A percentile compares a stretch with the other conserved stretches of the same genome.
Evolutionary conservation across 164 flowering plant species (phyloP).

Genomic region (Macadamia tetraphylla): DNA sequence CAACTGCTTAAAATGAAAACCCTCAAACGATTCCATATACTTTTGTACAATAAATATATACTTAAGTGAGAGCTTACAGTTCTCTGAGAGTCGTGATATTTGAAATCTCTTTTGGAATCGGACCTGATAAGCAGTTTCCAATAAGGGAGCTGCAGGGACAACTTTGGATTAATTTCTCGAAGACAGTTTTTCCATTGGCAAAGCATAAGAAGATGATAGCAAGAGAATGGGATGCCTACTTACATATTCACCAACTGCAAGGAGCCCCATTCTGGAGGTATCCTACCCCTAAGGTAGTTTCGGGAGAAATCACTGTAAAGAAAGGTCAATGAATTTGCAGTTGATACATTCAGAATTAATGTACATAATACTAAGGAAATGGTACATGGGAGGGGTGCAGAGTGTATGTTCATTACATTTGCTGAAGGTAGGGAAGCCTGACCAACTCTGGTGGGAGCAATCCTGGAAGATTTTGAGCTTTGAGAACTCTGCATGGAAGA

Average conservation of each 20-base stretch:
- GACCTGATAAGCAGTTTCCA: constrained; percentile 51
- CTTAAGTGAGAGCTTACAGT: constrained; percentile 23
- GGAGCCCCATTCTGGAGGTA: constrained; percentile 69
- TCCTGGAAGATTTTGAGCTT: constrained; percentile 55
- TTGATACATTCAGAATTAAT: neutral
- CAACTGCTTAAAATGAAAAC: neutral
- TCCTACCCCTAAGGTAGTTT: constrained; percentile 66
- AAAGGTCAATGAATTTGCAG: neutral
- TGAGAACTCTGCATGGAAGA: constrained; percentile 34
- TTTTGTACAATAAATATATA: too few species aligned
- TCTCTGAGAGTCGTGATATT: constrained; percentile 10
- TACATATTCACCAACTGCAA: constrained; percentile 43
- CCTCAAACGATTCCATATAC: neutral
- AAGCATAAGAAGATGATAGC: neutral
- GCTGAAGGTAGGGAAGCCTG: constrained; percentile 50
- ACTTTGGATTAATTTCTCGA: neutral
- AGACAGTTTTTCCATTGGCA: neutral
- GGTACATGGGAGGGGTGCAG: neutral
- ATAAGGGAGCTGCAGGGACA: constrained; percentile 46
- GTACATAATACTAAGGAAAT: neutral
- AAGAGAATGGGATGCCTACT: constrained; percentile 18
- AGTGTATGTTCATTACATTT: constrained; percentile 37
- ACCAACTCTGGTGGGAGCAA: constrained; percentile 54
- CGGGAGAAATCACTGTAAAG: constrained; percentile 56
- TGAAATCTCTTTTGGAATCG: constrained; percentile 41